These are phyloP conservation scores for Picea engelmannii DNA, from an alignment of 83 land plant genomes.

Conservation along the genomic window DNA sequence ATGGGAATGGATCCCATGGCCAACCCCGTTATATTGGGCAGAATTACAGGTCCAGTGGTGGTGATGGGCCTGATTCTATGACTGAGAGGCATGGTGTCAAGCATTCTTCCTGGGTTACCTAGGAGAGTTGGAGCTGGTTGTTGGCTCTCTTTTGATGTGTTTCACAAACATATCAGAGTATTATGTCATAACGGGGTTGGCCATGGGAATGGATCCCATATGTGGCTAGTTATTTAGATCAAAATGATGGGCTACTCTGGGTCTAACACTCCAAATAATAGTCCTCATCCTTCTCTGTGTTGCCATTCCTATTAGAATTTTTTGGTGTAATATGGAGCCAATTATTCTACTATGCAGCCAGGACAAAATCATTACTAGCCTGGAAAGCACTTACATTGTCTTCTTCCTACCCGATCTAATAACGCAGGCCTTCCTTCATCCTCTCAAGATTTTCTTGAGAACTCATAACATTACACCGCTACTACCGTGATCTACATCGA, in stretches of 20 bases:
- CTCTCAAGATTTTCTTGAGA: too few species aligned
- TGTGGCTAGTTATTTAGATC: conserved; percentile 32
- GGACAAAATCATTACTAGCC: too few species aligned
- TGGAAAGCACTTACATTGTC: too few species aligned
- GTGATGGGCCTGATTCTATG: conserved; percentile 34
- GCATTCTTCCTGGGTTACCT: conserved; percentile 31
- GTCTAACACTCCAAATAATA: not conserved
- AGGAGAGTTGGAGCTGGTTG: conserved; percentile 42
- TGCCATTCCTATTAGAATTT: conserved; percentile 31
- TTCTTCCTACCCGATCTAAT: too few species aligned
- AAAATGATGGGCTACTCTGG: conserved; percentile 17
- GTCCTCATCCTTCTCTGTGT: not conserved
- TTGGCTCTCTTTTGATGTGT: conserved; percentile 33
- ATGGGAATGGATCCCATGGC: too few species aligned
- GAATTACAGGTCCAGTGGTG: conserved; percentile 28
- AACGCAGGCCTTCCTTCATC: too few species aligned
- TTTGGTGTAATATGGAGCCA: conserved; percentile 43
- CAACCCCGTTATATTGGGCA: conserved; percentile 23
- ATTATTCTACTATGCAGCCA: not conserved
- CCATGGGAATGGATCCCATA: not conserved
- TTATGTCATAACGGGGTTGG: conserved; percentile 36
- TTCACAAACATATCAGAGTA: conserved; percentile 42
- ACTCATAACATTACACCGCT: too few species aligned
- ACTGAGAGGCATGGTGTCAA: conserved; percentile 35
- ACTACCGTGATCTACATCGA: too few species aligned